Base-by-base conservation (phyloP, 192 early-diverging fungal genomes). In the Gonapodya sp. region DNA sequence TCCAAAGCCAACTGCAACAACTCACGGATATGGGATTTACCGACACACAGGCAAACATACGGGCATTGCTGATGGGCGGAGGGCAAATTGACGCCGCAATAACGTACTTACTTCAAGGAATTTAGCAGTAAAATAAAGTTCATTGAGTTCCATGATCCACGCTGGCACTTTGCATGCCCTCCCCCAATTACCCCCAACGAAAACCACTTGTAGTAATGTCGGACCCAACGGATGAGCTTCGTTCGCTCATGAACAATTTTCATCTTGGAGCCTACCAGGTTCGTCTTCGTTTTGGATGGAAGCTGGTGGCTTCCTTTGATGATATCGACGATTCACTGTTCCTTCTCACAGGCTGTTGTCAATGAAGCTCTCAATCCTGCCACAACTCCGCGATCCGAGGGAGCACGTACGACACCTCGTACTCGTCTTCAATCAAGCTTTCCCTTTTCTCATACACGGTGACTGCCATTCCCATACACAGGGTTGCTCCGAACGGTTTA, bases 1-100 rank as follows among this genome's bases (percentile, higher is more conserved):
- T 79, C 78, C 74, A 81, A 18, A 79, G 46, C 30, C 84, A 89
- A 80, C 31, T 87, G 0, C 78, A 84, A 37, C 78, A 81, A 30
- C 73, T 89, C n/a, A 30, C 84, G 1, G 89, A 91, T 73, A 93
- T 97, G 94, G 96, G 96, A n/a, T 98, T 98, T 84, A 86, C 82
- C 2, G 93, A 96, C 81, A 87, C 91, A 36, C 84, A 86, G 18
- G 84, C 86, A 78, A 93, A 91, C 85, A 86, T 91, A 1, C 85
- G 85, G 72, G 94, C 94, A 0, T 87, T 98, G 32, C 87, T 88
- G 77, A 86, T 89, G 24, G 90, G 92, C 8, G 46, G 46, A 64
- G 75, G 75, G 75, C 2, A 77, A 14, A 33, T 18, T 2, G 75
- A 32, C 18, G 2, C 75, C 75, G 75, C 75, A 2, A 77, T 77